Percentiles rank a stretch among this genome's conserved stretches.
These are phyloP conservation scores for Chaetothyriales sp. DNA, from an alignment of 2,329 filamentous ascomycete genomes.

Conservation along the genomic window DNA sequence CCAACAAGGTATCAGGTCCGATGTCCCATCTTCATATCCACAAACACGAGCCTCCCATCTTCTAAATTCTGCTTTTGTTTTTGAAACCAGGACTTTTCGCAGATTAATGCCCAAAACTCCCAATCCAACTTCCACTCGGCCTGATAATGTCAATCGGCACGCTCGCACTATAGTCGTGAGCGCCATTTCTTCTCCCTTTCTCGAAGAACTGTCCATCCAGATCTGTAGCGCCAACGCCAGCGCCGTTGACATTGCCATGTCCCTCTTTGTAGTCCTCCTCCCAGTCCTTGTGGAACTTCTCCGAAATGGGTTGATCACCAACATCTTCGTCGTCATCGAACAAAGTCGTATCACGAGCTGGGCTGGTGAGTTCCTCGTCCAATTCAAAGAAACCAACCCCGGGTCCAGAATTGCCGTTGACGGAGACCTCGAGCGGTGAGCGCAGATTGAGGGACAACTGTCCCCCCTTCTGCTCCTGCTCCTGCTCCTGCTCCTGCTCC, in stretches of 20 bases:
- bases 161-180: conserved; percentile 5
- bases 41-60: background rate
- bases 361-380: conserved; percentile 16
- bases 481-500: background rate
- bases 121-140: conserved; percentile 12
- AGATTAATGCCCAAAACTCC: conserved; percentile 16
- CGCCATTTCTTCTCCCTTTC: background rate
- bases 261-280: conserved; percentile 2
- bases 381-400: conserved; percentile 18
- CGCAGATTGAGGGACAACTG: conserved; percentile 9
- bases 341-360: conserved; percentile 8
- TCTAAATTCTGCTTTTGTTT: background rate
- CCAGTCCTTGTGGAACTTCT: background rate
- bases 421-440: conserved; percentile 6
- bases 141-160: conserved; percentile 17
- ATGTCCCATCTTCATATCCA: background rate
- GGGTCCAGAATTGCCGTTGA: conserved; percentile 10
- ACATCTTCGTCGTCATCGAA: conserved; percentile 2
- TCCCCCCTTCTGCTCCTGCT: conserved; percentile 2
- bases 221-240: background rate
- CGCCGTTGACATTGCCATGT: background rate
- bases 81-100: background rate
- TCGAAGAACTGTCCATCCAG: background rate
- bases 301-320: conserved; percentile 1
- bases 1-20: no score